Evolutionary conservation across 371 early-diverging fungal species (phyloP).

Genomic region (Gilbertella persicaria): DNA sequence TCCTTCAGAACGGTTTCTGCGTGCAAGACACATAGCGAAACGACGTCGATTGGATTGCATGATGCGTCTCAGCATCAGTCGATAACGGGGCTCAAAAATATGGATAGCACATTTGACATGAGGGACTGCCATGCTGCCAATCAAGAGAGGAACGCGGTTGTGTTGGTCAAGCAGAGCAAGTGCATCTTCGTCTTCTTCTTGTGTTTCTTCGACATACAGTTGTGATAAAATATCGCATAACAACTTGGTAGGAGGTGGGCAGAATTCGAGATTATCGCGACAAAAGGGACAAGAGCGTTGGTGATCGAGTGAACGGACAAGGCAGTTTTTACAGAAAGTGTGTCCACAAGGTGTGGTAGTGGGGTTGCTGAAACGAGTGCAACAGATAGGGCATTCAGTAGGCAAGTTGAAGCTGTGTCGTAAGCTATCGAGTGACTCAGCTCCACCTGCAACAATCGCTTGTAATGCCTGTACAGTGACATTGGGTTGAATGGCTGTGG

Average conservation of each 20-base stretch:
- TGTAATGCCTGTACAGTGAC: conserved; percentile 23
- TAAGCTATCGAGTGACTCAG: conserved; percentile 5
- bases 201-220: conserved; percentile 17
- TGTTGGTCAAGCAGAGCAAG: conserved; percentile 10
- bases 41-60: conserved; percentile 49
- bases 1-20: conserved; percentile 11
- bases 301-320: conserved; percentile 42
- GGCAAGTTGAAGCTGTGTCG: conserved; percentile 19
- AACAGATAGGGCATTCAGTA: conserved; percentile 71
- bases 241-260: conserved; percentile 26
- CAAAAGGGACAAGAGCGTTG: conserved; percentile 35
- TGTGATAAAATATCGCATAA: conserved; percentile 10
- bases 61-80: conserved; percentile 60
- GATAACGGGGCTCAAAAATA: conserved; percentile 68
- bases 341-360: conserved; percentile 73
- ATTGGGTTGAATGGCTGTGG: conserved; percentile 9
- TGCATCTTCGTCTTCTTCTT: conserved; percentile 15
- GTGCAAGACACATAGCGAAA: conserved; percentile 61
- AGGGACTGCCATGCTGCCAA: conserved; percentile 66
- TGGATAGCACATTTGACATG: conserved; percentile 63
- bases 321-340: conserved; percentile 65
- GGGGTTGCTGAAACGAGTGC: conserved; percentile 53
- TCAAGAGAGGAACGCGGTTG: conserved; percentile 55
- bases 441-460: not conserved
- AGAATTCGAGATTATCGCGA: conserved; percentile 22